Conservation (phyloP, 2,329 filamentous ascomycete species). For the Ophiostoma ips region DNA sequence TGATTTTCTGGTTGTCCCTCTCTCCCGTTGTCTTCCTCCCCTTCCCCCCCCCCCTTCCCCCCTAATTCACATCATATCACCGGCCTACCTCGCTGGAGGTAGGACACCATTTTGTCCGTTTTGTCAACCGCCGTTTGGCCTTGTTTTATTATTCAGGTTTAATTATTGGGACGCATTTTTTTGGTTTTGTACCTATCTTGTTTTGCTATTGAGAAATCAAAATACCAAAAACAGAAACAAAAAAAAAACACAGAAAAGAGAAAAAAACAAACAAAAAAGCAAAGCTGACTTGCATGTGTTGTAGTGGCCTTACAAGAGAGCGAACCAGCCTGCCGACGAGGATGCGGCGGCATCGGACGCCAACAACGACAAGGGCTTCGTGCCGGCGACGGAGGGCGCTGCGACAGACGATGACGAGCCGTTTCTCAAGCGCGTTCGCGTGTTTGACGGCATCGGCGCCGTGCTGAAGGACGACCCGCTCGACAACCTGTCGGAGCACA, state of each 20-base stretch:
- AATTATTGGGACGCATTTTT: conserved; percentile 15
- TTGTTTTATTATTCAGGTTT: background rate
- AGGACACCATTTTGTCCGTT: background rate
- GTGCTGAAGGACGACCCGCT: conserved; percentile 6
- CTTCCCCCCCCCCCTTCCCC: background rate
- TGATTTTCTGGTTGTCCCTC: conserved; percentile 2
- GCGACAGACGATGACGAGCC: no score
- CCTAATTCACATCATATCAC: background rate
- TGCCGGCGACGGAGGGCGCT: no score
- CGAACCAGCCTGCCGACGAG: conserved; percentile 52
- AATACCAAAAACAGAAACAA: conserved; percentile 1
- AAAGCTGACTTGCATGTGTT: no score
- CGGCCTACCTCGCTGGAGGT: background rate
- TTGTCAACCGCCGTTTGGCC: background rate
- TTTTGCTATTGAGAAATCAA: conserved; percentile 15
- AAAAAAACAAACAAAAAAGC: conserved; percentile 18
- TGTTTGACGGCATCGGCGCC: conserved; percentile 3
- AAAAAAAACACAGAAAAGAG: background rate
- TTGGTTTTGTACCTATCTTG: conserved; percentile 13
- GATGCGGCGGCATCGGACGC: conserved; percentile 47
- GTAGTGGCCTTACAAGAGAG: conserved; percentile 80
- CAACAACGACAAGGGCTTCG: conserved; percentile 49
- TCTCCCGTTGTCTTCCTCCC: background rate
- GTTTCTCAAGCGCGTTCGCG: conserved; percentile 13
- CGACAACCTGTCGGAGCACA: conserved; percentile 28